A percentile compares a stretch with the other conserved stretches of the same genome.
These are phyloP conservation scores for Jacaranda mimosifolia DNA, from an alignment of 257 asterid species.

Conservation along the genomic window DNA sequence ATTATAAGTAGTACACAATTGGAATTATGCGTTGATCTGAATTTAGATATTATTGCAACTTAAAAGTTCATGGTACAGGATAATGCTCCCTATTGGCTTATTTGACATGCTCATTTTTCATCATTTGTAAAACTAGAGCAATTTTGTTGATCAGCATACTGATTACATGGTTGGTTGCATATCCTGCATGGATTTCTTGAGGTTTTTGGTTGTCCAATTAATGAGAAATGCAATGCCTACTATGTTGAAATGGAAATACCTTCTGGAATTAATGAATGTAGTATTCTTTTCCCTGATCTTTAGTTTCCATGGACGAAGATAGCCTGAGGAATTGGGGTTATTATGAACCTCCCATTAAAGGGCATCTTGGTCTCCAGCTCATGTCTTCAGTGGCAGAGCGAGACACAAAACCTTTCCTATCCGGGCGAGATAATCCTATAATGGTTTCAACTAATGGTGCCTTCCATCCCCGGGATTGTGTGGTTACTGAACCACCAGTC, in stretches of 20 bases:
- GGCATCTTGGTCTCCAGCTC: slow-evolving; percentile 85
- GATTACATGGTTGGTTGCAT: slow-evolving; percentile 11
- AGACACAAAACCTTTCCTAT: slow-evolving; percentile 73
- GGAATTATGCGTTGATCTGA: not conserved
- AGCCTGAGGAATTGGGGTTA: slow-evolving; percentile 96
- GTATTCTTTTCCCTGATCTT: slow-evolving; percentile 45
- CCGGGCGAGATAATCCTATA: slow-evolving; percentile 65
- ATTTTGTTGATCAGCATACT: slow-evolving; percentile 25
- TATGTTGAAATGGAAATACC: slow-evolving; percentile 24
- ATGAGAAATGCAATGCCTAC: slow-evolving; percentile 28
- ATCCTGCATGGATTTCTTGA: slow-evolving; percentile 13
- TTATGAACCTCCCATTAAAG: slow-evolving; percentile 77
- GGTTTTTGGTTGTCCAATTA: slow-evolving; percentile 15
- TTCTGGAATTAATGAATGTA: slow-evolving; percentile 34
- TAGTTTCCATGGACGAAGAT: slow-evolving; percentile 85
- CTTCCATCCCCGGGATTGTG: slow-evolving; percentile 65
- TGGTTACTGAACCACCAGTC: slow-evolving; percentile 65
- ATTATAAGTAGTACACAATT: not conserved
- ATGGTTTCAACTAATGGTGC: slow-evolving; percentile 73
- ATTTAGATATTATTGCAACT: slow-evolving; percentile 17
- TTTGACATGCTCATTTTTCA: slow-evolving; percentile 8
- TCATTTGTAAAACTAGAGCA: not conserved
- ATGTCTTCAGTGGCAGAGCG: slow-evolving; percentile 79
- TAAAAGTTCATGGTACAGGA: not conserved
- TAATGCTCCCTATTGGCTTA: slow-evolving; percentile 6